These are phyloP conservation scores for Tolypocladium tundrense DNA, from an alignment of 2,329 filamentous ascomycete genomes.

Conservation along the genomic window DNA sequence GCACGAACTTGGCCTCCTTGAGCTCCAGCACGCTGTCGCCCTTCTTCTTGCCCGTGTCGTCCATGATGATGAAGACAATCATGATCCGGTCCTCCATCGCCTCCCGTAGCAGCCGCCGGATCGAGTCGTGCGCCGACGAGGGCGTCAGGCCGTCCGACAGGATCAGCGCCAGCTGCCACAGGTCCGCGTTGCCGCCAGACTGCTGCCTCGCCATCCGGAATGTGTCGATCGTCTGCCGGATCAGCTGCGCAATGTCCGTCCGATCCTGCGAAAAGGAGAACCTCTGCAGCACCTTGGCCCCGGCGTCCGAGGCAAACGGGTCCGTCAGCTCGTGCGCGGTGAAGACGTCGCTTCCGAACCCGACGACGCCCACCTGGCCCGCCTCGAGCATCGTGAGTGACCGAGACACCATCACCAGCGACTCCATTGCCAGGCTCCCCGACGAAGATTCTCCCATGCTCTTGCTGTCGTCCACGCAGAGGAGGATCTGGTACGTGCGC, in stretches of 20 bases:
- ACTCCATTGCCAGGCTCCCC: conserved; percentile 79
- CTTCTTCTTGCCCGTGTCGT: conserved; percentile 42
- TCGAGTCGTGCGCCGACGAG: conserved; percentile 65
- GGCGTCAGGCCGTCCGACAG: conserved; percentile 92
- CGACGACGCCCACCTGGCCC: conserved; percentile 83
- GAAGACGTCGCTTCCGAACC: conserved; percentile 76
- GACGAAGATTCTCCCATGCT: conserved; percentile 79
- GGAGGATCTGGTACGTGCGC: conserved; percentile 91
- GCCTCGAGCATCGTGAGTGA: conserved; percentile 87
- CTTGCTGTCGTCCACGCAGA: conserved; percentile 92
- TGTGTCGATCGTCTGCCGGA: conserved; percentile 66
- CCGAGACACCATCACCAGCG: conserved; percentile 81
- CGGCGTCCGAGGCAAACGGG: conserved; percentile 66
- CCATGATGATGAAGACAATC: conserved; percentile 96
- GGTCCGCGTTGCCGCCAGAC: conserved; percentile 48
- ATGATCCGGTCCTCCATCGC: conserved; percentile 92
- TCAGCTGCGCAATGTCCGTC: conserved; percentile 74
- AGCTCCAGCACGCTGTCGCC: conserved; percentile 73
- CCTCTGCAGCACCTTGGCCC: conserved; percentile 71
- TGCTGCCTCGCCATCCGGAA: conserved; percentile 69
- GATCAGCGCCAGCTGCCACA: conserved; percentile 92
- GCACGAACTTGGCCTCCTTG: conserved; percentile 74
- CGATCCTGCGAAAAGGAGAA: conserved; percentile 79
- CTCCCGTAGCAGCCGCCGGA: conserved; percentile 72
- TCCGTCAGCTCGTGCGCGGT: conserved; percentile 78